These are phyloP conservation scores for Notholithocarpus densiflorus DNA, from an alignment of 306 rosid species.

Conservation along the genomic window DNA sequence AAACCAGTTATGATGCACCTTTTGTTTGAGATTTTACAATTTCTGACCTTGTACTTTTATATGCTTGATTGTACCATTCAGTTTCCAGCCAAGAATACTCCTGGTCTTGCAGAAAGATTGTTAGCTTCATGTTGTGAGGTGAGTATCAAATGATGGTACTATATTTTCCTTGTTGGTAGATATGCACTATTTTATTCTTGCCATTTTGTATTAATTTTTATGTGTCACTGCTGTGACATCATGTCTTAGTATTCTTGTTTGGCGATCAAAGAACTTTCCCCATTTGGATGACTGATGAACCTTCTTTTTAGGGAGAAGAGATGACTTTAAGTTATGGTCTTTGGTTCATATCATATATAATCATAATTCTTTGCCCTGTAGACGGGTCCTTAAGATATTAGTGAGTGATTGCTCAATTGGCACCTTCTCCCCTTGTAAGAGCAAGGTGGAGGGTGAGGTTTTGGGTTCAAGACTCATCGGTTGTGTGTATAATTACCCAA, in stretches of 20 bases:
- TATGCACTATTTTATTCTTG: conserved; percentile 3
- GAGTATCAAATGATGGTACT: conserved; percentile 21
- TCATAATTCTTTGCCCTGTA: neutral
- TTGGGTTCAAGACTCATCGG: too few species aligned
- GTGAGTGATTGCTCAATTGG: too few species aligned
- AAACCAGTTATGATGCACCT: conserved; percentile 3
- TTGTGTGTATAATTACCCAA: too few species aligned
- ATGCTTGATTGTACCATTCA: conserved; percentile 41
- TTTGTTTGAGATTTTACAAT: conserved; percentile 1
- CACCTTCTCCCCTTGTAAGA: too few species aligned
- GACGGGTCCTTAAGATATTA: neutral
- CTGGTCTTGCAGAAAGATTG: conserved; percentile 66
- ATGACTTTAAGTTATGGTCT: too few species aligned
- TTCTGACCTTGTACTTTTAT: conserved; percentile 17
- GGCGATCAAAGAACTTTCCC: too few species aligned
- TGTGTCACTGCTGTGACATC: neutral
- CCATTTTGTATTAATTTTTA: neutral
- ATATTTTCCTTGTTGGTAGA: neutral
- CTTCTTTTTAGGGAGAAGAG: too few species aligned
- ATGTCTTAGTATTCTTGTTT: neutral
- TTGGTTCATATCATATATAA: neutral
- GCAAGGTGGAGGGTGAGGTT: too few species aligned
- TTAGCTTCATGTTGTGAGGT: conserved; percentile 84
- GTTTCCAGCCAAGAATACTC: conserved; percentile 50
- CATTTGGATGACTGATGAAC: too few species aligned